Base-by-base conservation (phyloP, 225 moss, liverwort and hornwort species). In the Lunularia cruciata region DNA sequence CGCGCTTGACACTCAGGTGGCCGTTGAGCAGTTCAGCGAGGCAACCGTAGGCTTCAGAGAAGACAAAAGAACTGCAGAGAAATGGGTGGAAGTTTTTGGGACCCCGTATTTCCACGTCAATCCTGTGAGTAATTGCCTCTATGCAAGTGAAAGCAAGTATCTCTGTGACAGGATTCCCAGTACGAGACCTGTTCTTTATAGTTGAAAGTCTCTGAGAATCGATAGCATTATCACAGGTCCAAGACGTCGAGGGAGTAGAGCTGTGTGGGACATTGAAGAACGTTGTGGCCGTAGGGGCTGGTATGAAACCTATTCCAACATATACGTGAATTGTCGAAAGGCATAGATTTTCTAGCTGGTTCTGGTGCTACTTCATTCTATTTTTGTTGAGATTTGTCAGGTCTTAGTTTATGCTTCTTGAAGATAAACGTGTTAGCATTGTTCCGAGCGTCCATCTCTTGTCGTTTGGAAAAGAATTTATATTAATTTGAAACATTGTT, bases 231-330 rank as follows among this genome's bases (percentile, higher is more conserved):
- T 37, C 63, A 63, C 73, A 90, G 87, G 74, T 87, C 46, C 73
- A 80, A 84, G 90, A 90, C 73, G 84, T 87, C 60, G 90, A 90
- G 79, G 90, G 90, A 54, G 87, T 87, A 57, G 87, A 90, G 75
- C 76, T 87, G 60, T 87, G 87, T 58, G 87, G 85, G 43, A 90
- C 90, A 12, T 59, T 90, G 77, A 90, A 90, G 69, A 90, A 87
- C 70, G 78, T 90, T 67, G 90, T 87, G 39, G 90, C 90, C 51
- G 85, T 87, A 53, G 90, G 85, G 22, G 87, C 90, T 22, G 90
- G 87, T 90, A 78, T 38, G 42, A 13, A 22, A 23, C 35, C 22
- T 38, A 11, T 34, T 60, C 20, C n/a, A n/a, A n/a, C n/a, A n/a
- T n/a, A n/a, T n/a, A n/a, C n/a, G n/a, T n/a, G n/a, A n/a, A n/a